These are phyloP conservation scores for Coniferiporia sulphurascens DNA, from an alignment of 1,284 basidiomycete genomes.

Conservation along the genomic window DNA sequence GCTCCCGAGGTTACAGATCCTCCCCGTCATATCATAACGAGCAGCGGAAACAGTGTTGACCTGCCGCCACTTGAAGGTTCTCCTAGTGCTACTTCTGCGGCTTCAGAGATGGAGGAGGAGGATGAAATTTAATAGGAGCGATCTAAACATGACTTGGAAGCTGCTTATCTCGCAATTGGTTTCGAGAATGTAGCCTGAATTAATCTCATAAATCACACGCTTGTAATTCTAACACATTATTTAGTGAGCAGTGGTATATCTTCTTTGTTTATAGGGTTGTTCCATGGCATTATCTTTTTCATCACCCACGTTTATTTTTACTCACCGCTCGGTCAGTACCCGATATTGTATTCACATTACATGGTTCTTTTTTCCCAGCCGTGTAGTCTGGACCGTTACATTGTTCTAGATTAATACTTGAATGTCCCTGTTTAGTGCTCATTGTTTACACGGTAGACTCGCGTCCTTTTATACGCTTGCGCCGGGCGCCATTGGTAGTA, in stretches of 20 bases:
- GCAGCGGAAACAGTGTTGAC: background rate
- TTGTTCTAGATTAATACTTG: background rate
- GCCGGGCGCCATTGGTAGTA: too few relatives aligned
- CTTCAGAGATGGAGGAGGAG: background rate
- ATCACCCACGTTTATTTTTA: background rate
- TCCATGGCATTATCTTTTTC: background rate
- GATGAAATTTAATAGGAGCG: background rate
- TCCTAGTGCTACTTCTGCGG: background rate
- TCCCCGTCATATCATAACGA: background rate
- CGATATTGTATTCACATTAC: background rate
- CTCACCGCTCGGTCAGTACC: background rate
- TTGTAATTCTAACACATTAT: background rate
- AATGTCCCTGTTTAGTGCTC: too few relatives aligned
- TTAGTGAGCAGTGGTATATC: background rate
- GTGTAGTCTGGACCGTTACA: background rate
- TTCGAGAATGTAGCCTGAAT: background rate
- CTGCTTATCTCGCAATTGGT: background rate
- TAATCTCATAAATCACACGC: background rate
- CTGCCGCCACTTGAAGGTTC: background rate
- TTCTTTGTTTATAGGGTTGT: background rate
- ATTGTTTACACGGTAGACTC: too few relatives aligned
- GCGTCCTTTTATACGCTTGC: too few relatives aligned
- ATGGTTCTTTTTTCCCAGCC: background rate
- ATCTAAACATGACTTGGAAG: background rate
- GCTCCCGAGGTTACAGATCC: background rate